These are phyloP conservation scores for Paradendryphiella salina DNA, from an alignment of 2,329 filamentous ascomycete genomes.

Conservation along the genomic window DNA sequence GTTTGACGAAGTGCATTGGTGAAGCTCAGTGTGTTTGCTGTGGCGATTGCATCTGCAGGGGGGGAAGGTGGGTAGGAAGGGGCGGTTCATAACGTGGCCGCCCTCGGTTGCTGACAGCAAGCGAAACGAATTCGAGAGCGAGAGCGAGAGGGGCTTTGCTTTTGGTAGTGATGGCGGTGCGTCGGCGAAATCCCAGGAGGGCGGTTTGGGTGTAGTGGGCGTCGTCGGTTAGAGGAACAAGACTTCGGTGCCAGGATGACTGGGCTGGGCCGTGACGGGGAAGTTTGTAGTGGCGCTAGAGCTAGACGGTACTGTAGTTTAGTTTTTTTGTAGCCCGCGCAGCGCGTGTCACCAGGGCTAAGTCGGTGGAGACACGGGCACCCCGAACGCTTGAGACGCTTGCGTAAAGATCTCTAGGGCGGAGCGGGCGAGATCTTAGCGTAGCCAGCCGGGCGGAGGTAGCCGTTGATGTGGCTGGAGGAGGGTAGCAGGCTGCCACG, in stretches of 20 bases:
- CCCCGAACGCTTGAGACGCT: conserved; percentile 27
- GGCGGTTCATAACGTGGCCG: conserved; percentile 41
- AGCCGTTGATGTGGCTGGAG: conserved; percentile 6
- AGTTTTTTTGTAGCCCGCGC: conserved; percentile 32
- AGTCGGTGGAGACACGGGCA: conserved; percentile 28
- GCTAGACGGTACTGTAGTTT: conserved; percentile 30
- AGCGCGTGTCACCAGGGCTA: conserved; percentile 34
- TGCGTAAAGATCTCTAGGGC: conserved; percentile 19
- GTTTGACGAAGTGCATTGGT: not conserved
- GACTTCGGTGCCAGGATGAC: conserved; percentile 25
- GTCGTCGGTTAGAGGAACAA: conserved; percentile 37
- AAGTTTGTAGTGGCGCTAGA: conserved; percentile 17
- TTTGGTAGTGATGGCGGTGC: conserved; percentile 21
- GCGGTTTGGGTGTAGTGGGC: conserved; percentile 32
- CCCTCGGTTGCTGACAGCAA: conserved; percentile 22
- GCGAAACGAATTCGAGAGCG: conserved; percentile 10
- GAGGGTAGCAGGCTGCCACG: too few relatives aligned
- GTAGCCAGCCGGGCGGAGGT: conserved; percentile 13
- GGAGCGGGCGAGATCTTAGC: conserved; percentile 30
- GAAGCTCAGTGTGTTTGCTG: not conserved
- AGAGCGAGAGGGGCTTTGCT: conserved; percentile 8
- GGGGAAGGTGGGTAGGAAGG: conserved; percentile 5
- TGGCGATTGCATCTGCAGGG: conserved; percentile 3
- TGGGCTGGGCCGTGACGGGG: conserved; percentile 28
- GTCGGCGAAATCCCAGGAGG: conserved; percentile 34